A percentile compares a stretch with the other conserved stretches of the same genome.
phyloP scores from a whole-genome alignment of 2,329 filamentous ascomycete species.

The Setomelanomma holmii region DNA sequence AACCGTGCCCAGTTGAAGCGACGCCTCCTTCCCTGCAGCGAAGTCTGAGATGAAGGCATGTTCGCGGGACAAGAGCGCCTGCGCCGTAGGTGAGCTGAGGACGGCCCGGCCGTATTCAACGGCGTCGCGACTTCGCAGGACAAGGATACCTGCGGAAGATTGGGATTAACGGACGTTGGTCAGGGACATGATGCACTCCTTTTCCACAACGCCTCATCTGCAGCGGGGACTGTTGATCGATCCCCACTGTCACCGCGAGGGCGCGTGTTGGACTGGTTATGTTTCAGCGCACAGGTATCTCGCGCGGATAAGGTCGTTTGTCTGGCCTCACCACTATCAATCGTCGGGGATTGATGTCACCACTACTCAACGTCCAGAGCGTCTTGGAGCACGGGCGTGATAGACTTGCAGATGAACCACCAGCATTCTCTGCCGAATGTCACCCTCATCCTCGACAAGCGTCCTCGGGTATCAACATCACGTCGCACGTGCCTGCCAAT shows the following conservation, averaged over 20 bases:
- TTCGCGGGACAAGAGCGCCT: not conserved
- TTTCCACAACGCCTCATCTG: conserved; percentile 11
- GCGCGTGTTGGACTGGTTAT: conserved; percentile 30
- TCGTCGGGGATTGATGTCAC: conserved; percentile 18
- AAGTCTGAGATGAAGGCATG: not conserved
- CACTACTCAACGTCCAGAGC: conserved; percentile 9
- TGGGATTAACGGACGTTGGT: not conserved
- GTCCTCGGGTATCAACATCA: conserved; percentile 13
- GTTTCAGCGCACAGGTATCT: conserved; percentile 31
- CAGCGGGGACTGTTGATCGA: conserved; percentile 14
- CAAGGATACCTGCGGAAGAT: conserved; percentile 2
- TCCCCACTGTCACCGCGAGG: conserved; percentile 19
- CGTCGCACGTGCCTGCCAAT: conserved; percentile 1
- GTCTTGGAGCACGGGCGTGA: conserved; percentile 4
- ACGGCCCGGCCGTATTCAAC: not conserved
- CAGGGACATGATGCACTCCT: conserved; percentile 5
- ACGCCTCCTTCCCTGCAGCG: not conserved
- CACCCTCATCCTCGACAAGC: conserved; percentile 14
- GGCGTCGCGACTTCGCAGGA: not conserved
- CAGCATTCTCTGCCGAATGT: conserved; percentile 11
- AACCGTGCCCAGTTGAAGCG: not conserved
- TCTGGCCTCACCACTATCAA: conserved; percentile 20
- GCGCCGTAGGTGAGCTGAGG: conserved; percentile 2
- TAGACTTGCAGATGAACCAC: conserved; percentile 9
- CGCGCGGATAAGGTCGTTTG: conserved; percentile 11